Base-by-base conservation (phyloP, 2,329 filamentous ascomycete genomes). In the Biscogniauxia sp. region DNA sequence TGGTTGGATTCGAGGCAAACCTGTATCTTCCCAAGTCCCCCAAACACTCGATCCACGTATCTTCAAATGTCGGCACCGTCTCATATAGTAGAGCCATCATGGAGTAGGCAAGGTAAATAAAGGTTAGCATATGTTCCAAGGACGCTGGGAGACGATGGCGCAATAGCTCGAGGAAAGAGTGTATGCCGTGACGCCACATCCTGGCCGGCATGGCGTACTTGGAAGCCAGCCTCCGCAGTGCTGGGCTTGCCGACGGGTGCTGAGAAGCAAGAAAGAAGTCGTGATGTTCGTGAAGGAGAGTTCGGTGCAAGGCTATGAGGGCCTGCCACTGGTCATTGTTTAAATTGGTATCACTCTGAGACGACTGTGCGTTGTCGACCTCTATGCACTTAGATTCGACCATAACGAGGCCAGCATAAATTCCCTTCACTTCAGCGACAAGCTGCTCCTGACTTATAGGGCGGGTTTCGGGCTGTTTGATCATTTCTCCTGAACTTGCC, bases 181-280 rank as follows among this genome's bases (percentile, higher is more conserved):
- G 92, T 3, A 98, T 97, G 0, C 91, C 94, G 68, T 96, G 91
- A 0, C 92, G 83, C 95, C 95, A 98, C 91, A 98, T 95, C 0
- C 94, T 81, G 0, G 91, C 92, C 0, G 94, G 93, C 92, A 98
- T 97, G 0, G 88, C 87, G 67, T 97, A 97, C 63, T 95, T 95
- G 0, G 84, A 83, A 0, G 93, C 89, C 0, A 97, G 75, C 0
- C 85, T 79, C 2, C 84, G 82, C 0, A 98, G 73, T 0, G 88
- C 85, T 0, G 82, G 81, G 23, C 83, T 90, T 0, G 92, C 91
- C 0, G 88, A 89, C 0, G 92, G 93, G 70, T 98, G 93, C 66
- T 97, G 93, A 0, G 87, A 91, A 0, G 93, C 93, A 0, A 97
- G 78, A 60, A 97, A 93, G 69, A 94, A 94, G 63, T 94, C 91